A percentile compares a stretch with the other conserved stretches of the same genome.
Evolutionary conservation across 352 stramenopile species (phyloP).

Genomic region (Poterioochromonas sp.): DNA sequence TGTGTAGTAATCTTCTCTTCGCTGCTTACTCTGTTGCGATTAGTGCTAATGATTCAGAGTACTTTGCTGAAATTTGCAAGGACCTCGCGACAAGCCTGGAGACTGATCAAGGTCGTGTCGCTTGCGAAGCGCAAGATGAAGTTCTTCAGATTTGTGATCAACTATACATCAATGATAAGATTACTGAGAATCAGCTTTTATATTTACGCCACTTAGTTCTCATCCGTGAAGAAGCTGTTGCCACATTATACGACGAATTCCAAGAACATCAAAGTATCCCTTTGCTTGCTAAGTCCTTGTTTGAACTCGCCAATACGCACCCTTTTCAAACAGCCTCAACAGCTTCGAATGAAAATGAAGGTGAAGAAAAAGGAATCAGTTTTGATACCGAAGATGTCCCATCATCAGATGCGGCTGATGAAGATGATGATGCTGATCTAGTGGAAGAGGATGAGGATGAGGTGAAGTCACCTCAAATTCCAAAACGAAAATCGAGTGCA

Average conservation of each 20-base stretch:
- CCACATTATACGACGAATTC: constrained; percentile 9
- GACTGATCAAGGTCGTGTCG: not conserved
- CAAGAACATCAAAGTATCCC: not conserved
- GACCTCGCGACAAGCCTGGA: not conserved
- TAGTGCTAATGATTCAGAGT: constrained; percentile 19
- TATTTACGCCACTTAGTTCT: constrained; percentile 22
- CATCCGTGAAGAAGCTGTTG: constrained; percentile 17
- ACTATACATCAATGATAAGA: constrained; percentile 20
- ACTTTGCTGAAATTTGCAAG: constrained; percentile 30
- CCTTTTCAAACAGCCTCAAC: not conserved
- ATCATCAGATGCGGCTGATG: not conserved
- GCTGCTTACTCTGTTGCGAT: constrained; percentile 21
- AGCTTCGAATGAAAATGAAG: not conserved
- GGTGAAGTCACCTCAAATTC: not conserved
- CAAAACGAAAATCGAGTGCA: not conserved
- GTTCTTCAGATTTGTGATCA: constrained; percentile 24
- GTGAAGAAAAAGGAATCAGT: not conserved
- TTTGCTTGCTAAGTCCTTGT: not conserved
- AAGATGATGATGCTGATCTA: no score
- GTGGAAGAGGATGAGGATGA: constrained; percentile 14
- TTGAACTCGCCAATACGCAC: not conserved
- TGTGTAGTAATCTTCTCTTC: constrained; percentile 20
- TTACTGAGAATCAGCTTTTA: constrained; percentile 28
- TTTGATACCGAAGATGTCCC: not conserved
- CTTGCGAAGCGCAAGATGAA: constrained; percentile 28